Base-by-base conservation (phyloP, 306 rosid genomes). In the Quercus bicolor region DNA sequence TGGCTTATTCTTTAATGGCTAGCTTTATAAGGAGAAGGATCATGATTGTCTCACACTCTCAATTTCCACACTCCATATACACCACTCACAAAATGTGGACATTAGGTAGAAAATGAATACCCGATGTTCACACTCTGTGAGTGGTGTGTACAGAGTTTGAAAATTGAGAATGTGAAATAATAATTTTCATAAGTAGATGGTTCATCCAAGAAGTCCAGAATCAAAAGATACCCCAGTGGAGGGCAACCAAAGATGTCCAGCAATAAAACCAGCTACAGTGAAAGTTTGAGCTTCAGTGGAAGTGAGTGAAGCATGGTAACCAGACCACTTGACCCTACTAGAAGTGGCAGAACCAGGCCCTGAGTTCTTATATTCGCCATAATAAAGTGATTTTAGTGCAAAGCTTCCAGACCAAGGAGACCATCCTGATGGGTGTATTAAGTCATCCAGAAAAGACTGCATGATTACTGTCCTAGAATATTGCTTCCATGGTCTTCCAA, bases 401-500 rank as follows among this genome's bases (percentile, higher is more conserved):
- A 23, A 84, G 33, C 72, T 77, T 14, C 80, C 88, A 0, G 77
- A 15, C 88, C 88, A 84, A 20, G 88, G 85, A 2, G 74, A 81
- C 88, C 88, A 84, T 34, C 88, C 85, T 5, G 80, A n/a, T 21
- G 60, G 54, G 66, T 34, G 66, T 2, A 81, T 62, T 0, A 81
- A 34, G n/a, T 57, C 88, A 20, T 73, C 88, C 21, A 81, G 0
- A 28, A 20, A 37, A 1, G 85, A 77, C 72, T 84, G 71, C 85
- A 84, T 81, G 54, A 84, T 23, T n/a, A 84, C 53, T 2, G 85
- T 81, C 64, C 88, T 74, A 4, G 85, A 84, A 34, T 80, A 74
- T n/a, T 81, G 78, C 85, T 84, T 59, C 88, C 88, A 84, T 4
- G 88, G 88, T 5, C 88, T 79, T 19, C 88, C 85, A 13, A 84